These are phyloP conservation scores for Asterophora parasitica DNA, from an alignment of 768 basidiomycete species.

Conservation along the genomic window DNA sequence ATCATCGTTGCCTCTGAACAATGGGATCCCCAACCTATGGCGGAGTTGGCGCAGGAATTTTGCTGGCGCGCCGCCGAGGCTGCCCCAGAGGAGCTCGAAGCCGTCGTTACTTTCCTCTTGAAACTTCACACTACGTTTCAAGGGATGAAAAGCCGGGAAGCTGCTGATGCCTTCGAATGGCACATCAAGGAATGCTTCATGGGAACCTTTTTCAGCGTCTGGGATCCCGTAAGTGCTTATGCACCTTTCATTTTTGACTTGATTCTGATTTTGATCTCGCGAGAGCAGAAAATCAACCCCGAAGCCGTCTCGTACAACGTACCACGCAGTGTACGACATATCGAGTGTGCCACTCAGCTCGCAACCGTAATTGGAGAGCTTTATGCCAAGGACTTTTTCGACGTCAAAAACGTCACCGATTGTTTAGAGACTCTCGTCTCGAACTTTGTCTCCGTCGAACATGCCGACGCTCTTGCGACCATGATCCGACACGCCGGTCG, in stretches of 20 bases:
- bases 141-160: conserved; percentile 9
- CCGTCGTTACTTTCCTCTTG: conserved; percentile 7
- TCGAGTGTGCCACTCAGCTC: conserved; percentile 9
- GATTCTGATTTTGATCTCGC: not conserved
- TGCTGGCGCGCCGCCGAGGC: conserved; percentile 15
- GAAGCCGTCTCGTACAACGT: conserved; percentile 15
- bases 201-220: conserved; percentile 18
- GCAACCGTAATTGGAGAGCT: conserved; percentile 12
- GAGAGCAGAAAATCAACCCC: conserved; percentile 7
- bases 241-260: not conserved
- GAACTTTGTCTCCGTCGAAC: conserved; percentile 17
- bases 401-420: conserved; percentile 11
- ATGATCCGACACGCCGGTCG: conserved; percentile 13
- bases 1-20: conserved; percentile 10
- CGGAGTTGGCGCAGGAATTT: conserved; percentile 17
- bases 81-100: conserved; percentile 3
- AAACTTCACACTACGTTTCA: conserved; percentile 10
- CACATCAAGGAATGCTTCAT: conserved; percentile 15
- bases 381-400: conserved; percentile 9
- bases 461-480: conserved; percentile 13
- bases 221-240: conserved; percentile 17
- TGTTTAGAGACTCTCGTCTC: conserved; percentile 12
- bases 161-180: conserved; percentile 14
- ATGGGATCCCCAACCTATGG: conserved; percentile 14
- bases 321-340: conserved; percentile 1